These are phyloP conservation scores for Pigoraptor vietnamica DNA, from an alignment of 78 protist genomes.

Conservation along the genomic window DNA sequence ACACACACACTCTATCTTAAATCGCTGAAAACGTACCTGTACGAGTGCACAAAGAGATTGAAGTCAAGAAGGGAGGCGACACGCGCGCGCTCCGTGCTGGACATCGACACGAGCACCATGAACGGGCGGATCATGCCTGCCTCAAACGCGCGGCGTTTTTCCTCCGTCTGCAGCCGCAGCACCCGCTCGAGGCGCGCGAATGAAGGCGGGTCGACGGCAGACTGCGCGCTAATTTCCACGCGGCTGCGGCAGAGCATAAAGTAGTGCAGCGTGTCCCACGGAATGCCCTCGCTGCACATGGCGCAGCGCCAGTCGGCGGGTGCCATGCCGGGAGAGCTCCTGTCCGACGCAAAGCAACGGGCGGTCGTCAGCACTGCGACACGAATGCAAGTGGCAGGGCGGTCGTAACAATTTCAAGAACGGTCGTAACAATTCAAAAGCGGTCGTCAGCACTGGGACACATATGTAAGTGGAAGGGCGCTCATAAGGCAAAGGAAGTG, in stretches of 20 bases:
- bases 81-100: neutral
- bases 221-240: neutral
- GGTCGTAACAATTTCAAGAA: no score
- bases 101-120: neutral
- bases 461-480: neutral
- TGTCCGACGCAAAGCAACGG: neutral
- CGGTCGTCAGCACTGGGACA: no score
- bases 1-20: no score
- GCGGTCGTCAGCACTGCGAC: no score
- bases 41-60: neutral
- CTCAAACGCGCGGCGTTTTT: neutral
- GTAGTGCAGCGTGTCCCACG: neutral
- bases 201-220: neutral
- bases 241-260: neutral
- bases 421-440: no score
- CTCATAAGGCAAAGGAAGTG: no score
- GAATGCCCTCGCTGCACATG: neutral
- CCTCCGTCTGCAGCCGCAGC: neutral
- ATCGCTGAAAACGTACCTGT: neutral
- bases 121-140: neutral
- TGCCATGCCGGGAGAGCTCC: neutral
- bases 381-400: neutral
- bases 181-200: neutral
- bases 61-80: neutral
- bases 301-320: neutral